A percentile compares a stretch with the other conserved stretches of the same genome.
Evolutionary conservation across 257 asterid genomes (phyloP).

Genomic region (Solanum lycopersicoides): DNA sequence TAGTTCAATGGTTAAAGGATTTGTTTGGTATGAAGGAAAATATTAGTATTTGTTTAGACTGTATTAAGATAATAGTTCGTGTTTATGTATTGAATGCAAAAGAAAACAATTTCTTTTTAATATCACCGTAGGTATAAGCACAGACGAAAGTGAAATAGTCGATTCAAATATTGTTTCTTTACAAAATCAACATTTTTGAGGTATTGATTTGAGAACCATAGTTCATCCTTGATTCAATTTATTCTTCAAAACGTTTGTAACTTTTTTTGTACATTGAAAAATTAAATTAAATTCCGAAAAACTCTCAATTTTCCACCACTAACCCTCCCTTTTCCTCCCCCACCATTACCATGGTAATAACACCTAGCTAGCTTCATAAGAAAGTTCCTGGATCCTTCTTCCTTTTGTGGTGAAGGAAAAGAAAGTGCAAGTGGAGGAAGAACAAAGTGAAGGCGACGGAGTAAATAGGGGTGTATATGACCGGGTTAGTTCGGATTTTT

Average conservation of each 20-base stretch:
- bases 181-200: not conserved
- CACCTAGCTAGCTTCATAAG: not conserved
- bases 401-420: not conserved
- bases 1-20: not conserved
- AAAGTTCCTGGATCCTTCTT: not conserved
- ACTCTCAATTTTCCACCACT: not conserved
- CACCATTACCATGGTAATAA: not conserved
- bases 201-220: not conserved
- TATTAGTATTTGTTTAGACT: not conserved
- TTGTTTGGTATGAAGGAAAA: not conserved
- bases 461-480: too few relatives aligned
- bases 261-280: not conserved
- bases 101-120: not conserved
- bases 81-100: not conserved
- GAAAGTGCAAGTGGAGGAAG: not conserved
- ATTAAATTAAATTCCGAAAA: not conserved
- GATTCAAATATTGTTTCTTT: not conserved
- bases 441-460: not conserved
- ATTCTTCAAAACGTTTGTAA: not conserved
- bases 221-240: not conserved
- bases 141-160: not conserved
- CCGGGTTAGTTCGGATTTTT: too few relatives aligned
- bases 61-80: not conserved
- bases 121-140: not conserved
- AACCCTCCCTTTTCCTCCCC: not conserved